phyloP scores from a whole-genome alignment of 768 basidiomycete genomes.

The Hypholoma sublateritium region DNA sequence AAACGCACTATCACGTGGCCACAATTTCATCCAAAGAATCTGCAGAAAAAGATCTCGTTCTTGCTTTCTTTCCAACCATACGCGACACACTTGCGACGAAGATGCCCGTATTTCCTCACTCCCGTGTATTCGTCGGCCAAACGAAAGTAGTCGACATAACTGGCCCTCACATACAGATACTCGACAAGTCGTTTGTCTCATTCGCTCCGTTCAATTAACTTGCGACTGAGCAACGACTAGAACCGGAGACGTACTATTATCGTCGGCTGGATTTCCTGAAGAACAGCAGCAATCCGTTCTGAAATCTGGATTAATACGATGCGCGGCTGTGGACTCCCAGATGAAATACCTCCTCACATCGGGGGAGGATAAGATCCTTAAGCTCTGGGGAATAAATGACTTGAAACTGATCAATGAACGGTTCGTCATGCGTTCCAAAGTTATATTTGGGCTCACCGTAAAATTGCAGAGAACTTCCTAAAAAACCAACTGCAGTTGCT shows the following conservation, averaged over 20 bases:
- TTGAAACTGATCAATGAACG: slow-evolving; percentile 60
- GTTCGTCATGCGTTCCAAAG: slow-evolving; percentile 33
- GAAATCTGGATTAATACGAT: slow-evolving; percentile 59
- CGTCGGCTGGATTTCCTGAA: slow-evolving; percentile 35
- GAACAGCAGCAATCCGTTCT: slow-evolving; percentile 31
- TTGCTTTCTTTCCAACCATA: neutral
- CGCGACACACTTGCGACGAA: neutral
- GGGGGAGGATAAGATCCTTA: slow-evolving; percentile 81
- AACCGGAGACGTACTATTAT: slow-evolving; percentile 49
- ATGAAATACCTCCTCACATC: slow-evolving; percentile 55
- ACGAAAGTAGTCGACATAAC: slow-evolving; percentile 43
- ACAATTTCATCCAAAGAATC: neutral
- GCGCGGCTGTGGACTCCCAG: slow-evolving; percentile 48
- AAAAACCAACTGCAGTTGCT: slow-evolving; percentile 71
- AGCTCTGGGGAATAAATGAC: slow-evolving; percentile 65
- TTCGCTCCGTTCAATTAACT: neutral
- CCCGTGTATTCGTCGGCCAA: slow-evolving; percentile 40
- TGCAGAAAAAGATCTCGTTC: too few relatives aligned
- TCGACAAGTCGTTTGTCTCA: slow-evolving; percentile 37
- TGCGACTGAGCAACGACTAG: slow-evolving; percentile 28
- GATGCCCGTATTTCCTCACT: slow-evolving; percentile 40
- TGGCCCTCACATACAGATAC: slow-evolving; percentile 63
- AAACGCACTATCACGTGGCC: neutral
- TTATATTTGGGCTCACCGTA: neutral
- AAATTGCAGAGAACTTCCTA: slow-evolving; percentile 68